Base-by-base conservation (phyloP, 352 stramenopile species). In the Blastocystis sp. region DNA sequence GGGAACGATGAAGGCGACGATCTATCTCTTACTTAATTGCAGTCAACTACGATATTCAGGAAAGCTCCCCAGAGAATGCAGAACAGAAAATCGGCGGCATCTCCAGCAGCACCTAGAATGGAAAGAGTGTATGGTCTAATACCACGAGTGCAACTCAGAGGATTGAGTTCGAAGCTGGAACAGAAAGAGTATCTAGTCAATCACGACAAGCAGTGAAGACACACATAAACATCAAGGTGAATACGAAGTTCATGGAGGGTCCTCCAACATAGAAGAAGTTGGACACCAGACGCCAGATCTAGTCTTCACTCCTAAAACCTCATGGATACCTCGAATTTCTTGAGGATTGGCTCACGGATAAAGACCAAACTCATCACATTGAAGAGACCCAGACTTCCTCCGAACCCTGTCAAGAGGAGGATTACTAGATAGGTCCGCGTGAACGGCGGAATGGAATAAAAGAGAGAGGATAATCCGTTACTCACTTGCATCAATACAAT, bases 191-290 rank as follows among this genome's bases (percentile, higher is more conserved):
- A 46, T 38, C 59, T 78, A 78, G 16, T 32, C 42, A 67, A 27
- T 84, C 27, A 34, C 27, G n/a, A n/a, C n/a, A n/a, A n/a, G n/a
- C n/a, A n/a, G n/a, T n/a, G n/a, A 57, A 16, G 34, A 27, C 34
- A 21, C 40, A 84, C 73, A 84, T 84, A 42, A 84, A 57, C 73
- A 84, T 84, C n/a, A 84, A 18, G 21, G 21, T 72, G 29, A 84
- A 71, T 0, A 84, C 32, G 27, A 84, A 84, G 59, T 42, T 84
- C 54, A 84, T 56, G 14, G 73, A 84, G 27, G 73, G 73, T 18
- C 73, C 59, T 64, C 73, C 73, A 72, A 84, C 75, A 42, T 73
- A 84, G 49, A 84, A 73, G 59, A 84, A 84, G n/a, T 75, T 84
- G 3, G 54, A 69, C 3, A 84, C 34, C 3, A 84, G 59, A 42